Base-by-base conservation (phyloP, 2,329 filamentous ascomycete species). In the Daldinia eschscholtzii region DNA sequence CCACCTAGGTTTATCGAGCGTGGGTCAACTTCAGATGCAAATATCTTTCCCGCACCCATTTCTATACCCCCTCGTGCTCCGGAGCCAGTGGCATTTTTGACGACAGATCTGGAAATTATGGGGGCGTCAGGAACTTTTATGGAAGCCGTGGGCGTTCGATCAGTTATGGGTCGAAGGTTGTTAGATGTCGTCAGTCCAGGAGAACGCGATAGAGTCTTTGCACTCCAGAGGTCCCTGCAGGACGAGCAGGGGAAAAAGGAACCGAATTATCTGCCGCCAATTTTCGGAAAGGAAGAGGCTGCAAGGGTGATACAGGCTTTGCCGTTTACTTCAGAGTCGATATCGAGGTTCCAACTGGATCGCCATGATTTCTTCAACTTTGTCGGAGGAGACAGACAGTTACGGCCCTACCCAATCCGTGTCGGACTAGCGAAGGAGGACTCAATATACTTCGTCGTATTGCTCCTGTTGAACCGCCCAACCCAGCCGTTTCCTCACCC, bases 231-330 rank as follows among this genome's bases (percentile, higher is more conserved):
- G 55, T 81, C 83, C 57, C 81, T 91, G 53, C 83, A 87, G 59
- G 84, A 86, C 15, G 88, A 91, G 71, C 87, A 88, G 67, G 80
- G 82, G 35, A 81, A 83, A 71, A 87, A 83, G 62, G 87, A 89
- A 33, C 88, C 88, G 18, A 88, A 87, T 52, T 90, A 91, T 75
- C 81, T 91, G 20, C 88, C 89, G 3, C 89, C 89, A 1, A 90
- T 91, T n/a, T 84, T 88, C 67, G 83, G 82, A 41, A 84, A 84
- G 70, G 80, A 83, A 55, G 84, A 87, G 64, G 84, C 87, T 57
- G 84, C 87, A 26, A 81, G 84, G 28, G 83, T 88, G 15, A 85
- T 90, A 35, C 84, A 87, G 63, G 80, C 81, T 1, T 81, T 90
- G 13, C 84, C 86, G 0, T 88, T 90, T 72, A 80, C 79, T 10